Evolutionary conservation across 192 early-diverging fungal species (phyloP).

Genomic region (Coemansia sp.): DNA sequence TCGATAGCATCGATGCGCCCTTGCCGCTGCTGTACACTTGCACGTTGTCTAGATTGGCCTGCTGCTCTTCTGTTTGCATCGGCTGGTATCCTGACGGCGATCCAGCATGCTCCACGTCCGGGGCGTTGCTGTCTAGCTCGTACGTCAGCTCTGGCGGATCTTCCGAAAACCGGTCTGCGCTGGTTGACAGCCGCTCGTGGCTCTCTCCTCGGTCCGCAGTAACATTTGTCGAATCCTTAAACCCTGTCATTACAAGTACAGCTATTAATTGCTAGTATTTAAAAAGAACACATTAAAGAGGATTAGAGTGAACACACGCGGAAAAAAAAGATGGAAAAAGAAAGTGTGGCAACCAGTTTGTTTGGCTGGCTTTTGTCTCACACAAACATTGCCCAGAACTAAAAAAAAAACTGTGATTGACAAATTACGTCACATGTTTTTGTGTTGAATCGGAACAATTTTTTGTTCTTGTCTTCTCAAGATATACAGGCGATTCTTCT

Average conservation of each 20-base stretch:
- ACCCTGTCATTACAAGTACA: background rate
- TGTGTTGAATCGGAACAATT: no score
- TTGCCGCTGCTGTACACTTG: constrained; percentile 1
- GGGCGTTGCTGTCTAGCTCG: background rate
- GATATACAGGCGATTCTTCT: no score
- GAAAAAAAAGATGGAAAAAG: background rate
- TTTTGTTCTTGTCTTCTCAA: background rate
- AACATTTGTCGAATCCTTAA: constrained; percentile 10
- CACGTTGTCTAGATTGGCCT: background rate
- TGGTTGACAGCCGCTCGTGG: constrained; percentile 12
- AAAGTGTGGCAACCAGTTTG: no score
- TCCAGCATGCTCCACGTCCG: background rate
- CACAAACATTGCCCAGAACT: background rate
- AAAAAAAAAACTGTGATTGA: background rate
- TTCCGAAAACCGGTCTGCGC: constrained; percentile 5
- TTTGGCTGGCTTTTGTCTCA: no score
- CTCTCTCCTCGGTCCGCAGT: background rate
- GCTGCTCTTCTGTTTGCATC: background rate
- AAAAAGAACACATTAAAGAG: background rate
- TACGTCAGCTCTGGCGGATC: constrained; percentile 2
- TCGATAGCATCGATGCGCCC: constrained; percentile 50
- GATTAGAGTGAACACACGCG: background rate
- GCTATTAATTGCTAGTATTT: background rate
- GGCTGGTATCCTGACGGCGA: background rate
- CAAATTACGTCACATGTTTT: background rate